Evolutionary conservation across 208 protist species (phyloP), one percentile per base, ranked within the genome.

Genomic region (Trypanosoma scelopori): DNA sequence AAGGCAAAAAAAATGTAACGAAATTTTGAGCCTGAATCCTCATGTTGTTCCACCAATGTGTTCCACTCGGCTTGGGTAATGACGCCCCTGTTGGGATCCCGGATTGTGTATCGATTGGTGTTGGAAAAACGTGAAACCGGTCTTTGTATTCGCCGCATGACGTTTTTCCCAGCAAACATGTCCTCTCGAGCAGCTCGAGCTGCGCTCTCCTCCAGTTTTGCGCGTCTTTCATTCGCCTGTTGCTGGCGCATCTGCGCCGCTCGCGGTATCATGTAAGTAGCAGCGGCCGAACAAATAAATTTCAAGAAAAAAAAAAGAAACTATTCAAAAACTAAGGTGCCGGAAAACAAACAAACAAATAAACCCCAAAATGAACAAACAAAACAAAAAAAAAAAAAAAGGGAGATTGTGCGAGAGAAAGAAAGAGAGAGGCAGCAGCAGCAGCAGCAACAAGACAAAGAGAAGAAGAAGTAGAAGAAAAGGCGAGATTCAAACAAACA

Each of bases 201-300:
- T 16, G 76, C 73, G 57, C 64, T 89, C 52, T 88, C 80, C 55
- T 87, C 76, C 9, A 90, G 52, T 18, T 66, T 77, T 35, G 69
- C 65, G 30, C 85, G 84, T 5, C 84, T 72, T 27, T 71, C 74
- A 66, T 78, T 67, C 45, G 86, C 71, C 66, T 93, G 87, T 69
- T 89, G 84, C 67, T 90, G 87, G 18, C 87, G 87, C 63, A 90
- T 42, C 62, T 90, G 79, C 12, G 87, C 87, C 15, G 79, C 56
- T n/a, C 78, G 80, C 22, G 87, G 87, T 64, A 87, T 85, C 87
- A 90, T 93, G n/a, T n/a, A n/a, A n/a, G n/a, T n/a, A n/a, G n/a
- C n/a, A n/a, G n/a, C n/a, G n/a, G n/a, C n/a, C n/a, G 27, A 46
- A 64, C 15, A 53, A 41, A 58, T 56, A 1, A 48, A 5, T 0